A percentile compares a stretch with the other conserved stretches of the same genome.
Conservation (phyloP, 805 yeast genomes). For the Wickerhamomyces ciferrii region DNA sequence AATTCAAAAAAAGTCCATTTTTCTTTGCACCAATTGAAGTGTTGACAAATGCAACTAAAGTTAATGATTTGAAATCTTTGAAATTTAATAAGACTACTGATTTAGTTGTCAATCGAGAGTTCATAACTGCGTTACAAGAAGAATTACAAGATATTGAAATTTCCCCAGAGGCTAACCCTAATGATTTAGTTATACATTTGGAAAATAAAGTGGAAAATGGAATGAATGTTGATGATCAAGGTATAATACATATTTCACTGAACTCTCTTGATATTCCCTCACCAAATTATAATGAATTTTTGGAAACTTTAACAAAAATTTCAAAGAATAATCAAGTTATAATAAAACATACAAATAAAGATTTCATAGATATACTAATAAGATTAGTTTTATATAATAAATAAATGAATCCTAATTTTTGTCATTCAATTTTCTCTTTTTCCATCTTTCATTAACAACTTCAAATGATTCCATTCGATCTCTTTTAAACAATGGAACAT, state of each 20-base stretch:
- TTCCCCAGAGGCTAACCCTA: not conserved
- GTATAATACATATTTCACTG: not conserved
- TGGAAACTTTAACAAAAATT: conserved; percentile 6
- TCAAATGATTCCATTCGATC: conserved; percentile 61
- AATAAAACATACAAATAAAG: not conserved
- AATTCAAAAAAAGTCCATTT: not conserved
- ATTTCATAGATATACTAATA: conserved; percentile 6
- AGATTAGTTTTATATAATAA: conserved; percentile 5
- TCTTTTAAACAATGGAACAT: conserved; percentile 54
- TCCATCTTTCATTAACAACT: conserved; percentile 60
- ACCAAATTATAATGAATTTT: conserved; percentile 26
- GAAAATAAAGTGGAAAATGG: not conserved
- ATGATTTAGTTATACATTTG: not conserved
- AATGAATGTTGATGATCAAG: not conserved
- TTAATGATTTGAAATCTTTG: not conserved
- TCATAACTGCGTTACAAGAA: not conserved
- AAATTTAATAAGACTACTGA: not conserved
- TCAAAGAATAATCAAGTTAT: not conserved
- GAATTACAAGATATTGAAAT: not conserved
- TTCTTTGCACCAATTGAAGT: not conserved
- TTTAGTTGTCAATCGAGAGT: not conserved
- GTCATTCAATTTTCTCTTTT: conserved; percentile 23
- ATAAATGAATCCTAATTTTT: not conserved
- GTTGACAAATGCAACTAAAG: not conserved
- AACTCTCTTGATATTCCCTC: conserved; percentile 4